Percentiles rank a stretch among this genome's conserved stretches.
These are phyloP conservation scores for Hanseniaspora mollemarum DNA, from an alignment of 805 yeast species.

Conservation along the genomic window DNA sequence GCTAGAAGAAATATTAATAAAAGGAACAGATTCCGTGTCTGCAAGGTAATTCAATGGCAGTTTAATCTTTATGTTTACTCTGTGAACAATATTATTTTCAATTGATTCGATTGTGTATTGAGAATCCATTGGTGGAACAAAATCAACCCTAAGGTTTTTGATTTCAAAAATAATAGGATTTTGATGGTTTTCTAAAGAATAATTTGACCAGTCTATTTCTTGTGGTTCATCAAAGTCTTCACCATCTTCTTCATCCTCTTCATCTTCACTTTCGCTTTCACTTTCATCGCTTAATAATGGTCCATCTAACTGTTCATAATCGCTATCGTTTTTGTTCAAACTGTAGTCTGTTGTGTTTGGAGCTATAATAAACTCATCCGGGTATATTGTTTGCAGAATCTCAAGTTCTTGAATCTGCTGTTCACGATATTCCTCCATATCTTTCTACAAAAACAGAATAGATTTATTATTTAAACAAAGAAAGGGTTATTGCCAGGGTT, in stretches of 20 bases:
- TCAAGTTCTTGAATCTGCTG: slow-evolving; percentile 87
- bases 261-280: slow-evolving; percentile 25
- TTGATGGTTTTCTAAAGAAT: slow-evolving; percentile 11
- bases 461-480: too few species aligned
- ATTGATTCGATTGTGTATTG: slow-evolving; percentile 14
- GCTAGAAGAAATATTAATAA: slow-evolving; percentile 1
- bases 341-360: slow-evolving; percentile 28
- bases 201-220: slow-evolving; percentile 10
- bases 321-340: neutral
- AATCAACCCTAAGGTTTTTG: slow-evolving; percentile 8
- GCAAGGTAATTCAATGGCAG: slow-evolving; percentile 7
- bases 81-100: slow-evolving; percentile 9
- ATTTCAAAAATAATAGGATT: slow-evolving; percentile 13
- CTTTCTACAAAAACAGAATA: too few species aligned
- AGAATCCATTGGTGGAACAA: slow-evolving; percentile 13
- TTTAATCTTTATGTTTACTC: slow-evolving; percentile 3
- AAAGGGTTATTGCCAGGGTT: too few species aligned
- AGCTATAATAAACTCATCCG: slow-evolving; percentile 50
- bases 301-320: slow-evolving; percentile 15
- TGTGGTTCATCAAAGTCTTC: slow-evolving; percentile 27
- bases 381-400: slow-evolving; percentile 81
- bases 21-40: slow-evolving; percentile 10
- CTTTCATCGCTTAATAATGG: slow-evolving; percentile 22
- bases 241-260: slow-evolving; percentile 30
- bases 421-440: slow-evolving; percentile 33